Base-by-base conservation (phyloP, 2,329 filamentous ascomycete genomes). In the Pseudogymnoascus sp. region DNA sequence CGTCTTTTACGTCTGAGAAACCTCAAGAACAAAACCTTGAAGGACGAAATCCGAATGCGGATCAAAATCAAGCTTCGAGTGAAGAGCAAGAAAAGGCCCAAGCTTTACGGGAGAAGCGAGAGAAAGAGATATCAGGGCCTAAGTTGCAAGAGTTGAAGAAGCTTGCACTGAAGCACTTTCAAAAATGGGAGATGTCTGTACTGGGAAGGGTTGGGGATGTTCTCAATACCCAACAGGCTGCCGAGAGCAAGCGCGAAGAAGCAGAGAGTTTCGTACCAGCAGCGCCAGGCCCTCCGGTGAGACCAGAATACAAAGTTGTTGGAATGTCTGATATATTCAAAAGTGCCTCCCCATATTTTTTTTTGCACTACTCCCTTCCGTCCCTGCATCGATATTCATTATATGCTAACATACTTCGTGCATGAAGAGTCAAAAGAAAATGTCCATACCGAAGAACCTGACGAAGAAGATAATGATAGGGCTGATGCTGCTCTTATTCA, bases 141-240 rank as follows among this genome's bases (percentile, higher is more conserved):
- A 78, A 79, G 62, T 80, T 88, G 65, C 77, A 81, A 63, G 87
- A 90, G 69, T 75, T 92, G 69, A 92, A 87, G 77, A 85, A 83
- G 66, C 86, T 89, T 62, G 82, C 87, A 1, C 73, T 96, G 4
- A 77, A 81, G 6, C 86, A 88, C 72, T 96, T 93, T 72, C 86
- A 89, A 64, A 88, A 91, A 67, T 98, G 93, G 93, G 84, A 90
- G 69, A 81, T 85, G 5, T 79, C 80, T 11, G 84, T 96, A 8
- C 78, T 90, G 41, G 81, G 84, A 63, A 84, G 92, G 12, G 78
- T 96, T 24, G 84, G 86, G 16, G 88, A 95, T 67, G 81, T 85
- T 37, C 81, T 92, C 16, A 81, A 82, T 43, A 79, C 84, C 65
- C 80, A 77, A 61, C 80, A 82, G n/a, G 66, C 64, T 62, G 71